phyloP scores from a whole-genome alignment of 1,139 yeast genomes.

The Protomyces pachydermus region DNA sequence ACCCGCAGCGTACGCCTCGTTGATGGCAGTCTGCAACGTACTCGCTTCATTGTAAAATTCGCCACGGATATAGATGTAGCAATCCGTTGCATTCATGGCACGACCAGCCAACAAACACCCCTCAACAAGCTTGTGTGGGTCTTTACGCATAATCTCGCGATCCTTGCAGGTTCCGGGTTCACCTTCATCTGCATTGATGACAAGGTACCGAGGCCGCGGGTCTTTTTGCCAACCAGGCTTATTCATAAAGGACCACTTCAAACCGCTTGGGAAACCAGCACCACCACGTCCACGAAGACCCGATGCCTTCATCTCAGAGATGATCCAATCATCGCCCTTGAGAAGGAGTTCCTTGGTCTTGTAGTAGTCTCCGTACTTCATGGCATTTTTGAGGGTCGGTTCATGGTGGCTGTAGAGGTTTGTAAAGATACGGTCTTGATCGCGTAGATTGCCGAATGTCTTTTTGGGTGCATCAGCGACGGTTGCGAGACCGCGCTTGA shows the following conservation, averaged over 20 bases:
- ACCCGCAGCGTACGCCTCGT: slow-evolving; percentile 79
- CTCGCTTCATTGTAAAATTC: slow-evolving; percentile 78
- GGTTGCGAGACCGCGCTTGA: slow-evolving; percentile 35
- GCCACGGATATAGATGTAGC: slow-evolving; percentile 82
- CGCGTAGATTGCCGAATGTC: slow-evolving; percentile 63
- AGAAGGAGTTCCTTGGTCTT: slow-evolving; percentile 77
- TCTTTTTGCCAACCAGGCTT: slow-evolving; percentile 94
- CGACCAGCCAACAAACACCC: slow-evolving; percentile 84
- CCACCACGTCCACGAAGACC: slow-evolving; percentile 91
- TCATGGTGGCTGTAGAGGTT: slow-evolving; percentile 73
- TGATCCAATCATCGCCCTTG: slow-evolving; percentile 73
- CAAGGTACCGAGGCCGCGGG: slow-evolving; percentile 76
- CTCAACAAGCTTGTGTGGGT: slow-evolving; percentile 83
- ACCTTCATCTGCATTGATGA: slow-evolving; percentile 88
- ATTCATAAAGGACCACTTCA: slow-evolving; percentile 89
- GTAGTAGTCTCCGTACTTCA: slow-evolving; percentile 83
- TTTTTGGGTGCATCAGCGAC: slow-evolving; percentile 42
- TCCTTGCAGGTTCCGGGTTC: slow-evolving; percentile 93
- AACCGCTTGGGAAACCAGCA: slow-evolving; percentile 86
- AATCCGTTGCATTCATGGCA: slow-evolving; percentile 90
- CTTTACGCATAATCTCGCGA: slow-evolving; percentile 81
- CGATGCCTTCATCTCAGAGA: slow-evolving; percentile 64
- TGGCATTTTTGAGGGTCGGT: slow-evolving; percentile 64
- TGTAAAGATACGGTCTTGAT: slow-evolving; percentile 81
- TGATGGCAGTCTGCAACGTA: slow-evolving; percentile 67